These are phyloP conservation scores for Lipomyces starkeyi DNA, from an alignment of 805 yeast species.

Conservation along the genomic window DNA sequence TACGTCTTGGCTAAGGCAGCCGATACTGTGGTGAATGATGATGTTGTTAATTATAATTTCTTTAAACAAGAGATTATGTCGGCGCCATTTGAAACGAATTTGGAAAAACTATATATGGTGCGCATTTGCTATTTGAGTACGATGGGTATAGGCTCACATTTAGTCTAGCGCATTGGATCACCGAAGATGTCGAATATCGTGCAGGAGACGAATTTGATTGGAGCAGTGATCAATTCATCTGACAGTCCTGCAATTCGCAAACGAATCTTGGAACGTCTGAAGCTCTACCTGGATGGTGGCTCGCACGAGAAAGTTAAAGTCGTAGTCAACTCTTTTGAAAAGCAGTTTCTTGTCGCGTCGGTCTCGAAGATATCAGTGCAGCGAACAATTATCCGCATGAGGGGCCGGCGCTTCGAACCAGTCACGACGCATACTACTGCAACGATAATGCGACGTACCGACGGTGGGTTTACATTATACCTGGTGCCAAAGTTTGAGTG, in stretches of 20 bases:
- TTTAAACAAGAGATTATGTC: slow-evolving; percentile 44
- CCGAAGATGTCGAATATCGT: slow-evolving; percentile 42
- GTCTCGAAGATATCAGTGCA: slow-evolving; percentile 41
- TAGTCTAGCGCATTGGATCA: slow-evolving; percentile 43
- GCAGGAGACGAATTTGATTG: slow-evolving; percentile 42
- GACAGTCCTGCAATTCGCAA: slow-evolving; percentile 30
- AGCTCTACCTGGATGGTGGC: slow-evolving; percentile 40
- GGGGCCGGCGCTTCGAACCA: slow-evolving; percentile 19
- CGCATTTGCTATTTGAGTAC: not conserved
- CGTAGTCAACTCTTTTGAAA: slow-evolving; percentile 26
- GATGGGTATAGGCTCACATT: not conserved
- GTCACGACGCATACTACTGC: slow-evolving; percentile 40
- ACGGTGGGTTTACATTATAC: slow-evolving; percentile 33
- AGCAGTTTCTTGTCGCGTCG: slow-evolving; percentile 37
- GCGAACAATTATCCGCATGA: slow-evolving; percentile 33
- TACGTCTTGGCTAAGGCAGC: slow-evolving; percentile 41
- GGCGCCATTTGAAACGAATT: slow-evolving; percentile 46
- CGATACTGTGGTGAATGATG: slow-evolving; percentile 47
- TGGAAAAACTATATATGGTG: slow-evolving; percentile 45
- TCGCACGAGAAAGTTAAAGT: slow-evolving; percentile 15
- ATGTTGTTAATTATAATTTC: slow-evolving; percentile 47
- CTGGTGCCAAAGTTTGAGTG: slow-evolving; percentile 45
- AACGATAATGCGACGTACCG: slow-evolving; percentile 23
- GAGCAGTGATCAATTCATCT: slow-evolving; percentile 35
- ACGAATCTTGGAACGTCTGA: slow-evolving; percentile 45